Conservation (phyloP, 306 rosid species). For the Nissolia schottii region DNA sequence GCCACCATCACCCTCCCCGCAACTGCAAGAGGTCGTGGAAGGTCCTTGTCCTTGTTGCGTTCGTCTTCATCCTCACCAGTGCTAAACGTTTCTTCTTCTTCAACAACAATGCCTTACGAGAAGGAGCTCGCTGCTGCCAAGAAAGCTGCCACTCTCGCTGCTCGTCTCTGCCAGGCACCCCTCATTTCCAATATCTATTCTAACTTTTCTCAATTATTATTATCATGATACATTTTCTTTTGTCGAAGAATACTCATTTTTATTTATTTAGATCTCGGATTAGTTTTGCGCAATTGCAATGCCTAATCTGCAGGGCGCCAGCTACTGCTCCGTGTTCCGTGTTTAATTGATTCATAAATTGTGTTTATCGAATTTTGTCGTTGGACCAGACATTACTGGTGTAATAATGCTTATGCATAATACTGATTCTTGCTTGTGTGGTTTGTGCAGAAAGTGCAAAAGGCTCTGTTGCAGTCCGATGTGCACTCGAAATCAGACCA, state of each 20-base stretch:
- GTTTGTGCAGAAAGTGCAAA: slow-evolving; percentile 77
- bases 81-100: slow-evolving; percentile 37
- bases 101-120: slow-evolving; percentile 82
- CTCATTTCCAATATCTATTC: background rate
- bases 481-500: slow-evolving; percentile 88
- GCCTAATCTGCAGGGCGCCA: background rate
- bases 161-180: slow-evolving; percentile 82
- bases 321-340: background rate
- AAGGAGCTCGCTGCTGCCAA: slow-evolving; percentile 89
- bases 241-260: background rate
- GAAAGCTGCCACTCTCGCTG: slow-evolving; percentile 84
- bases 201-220: background rate
- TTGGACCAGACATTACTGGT: background rate
- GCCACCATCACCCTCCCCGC: background rate
- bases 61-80: slow-evolving; percentile 11
- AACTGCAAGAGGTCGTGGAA: background rate
- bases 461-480: slow-evolving; percentile 74
- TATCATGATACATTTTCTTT: background rate
- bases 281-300: background rate
- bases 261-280: background rate
- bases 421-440: slow-evolving; percentile 12
- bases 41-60: slow-evolving; percentile 1
- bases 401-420: too few relatives aligned
- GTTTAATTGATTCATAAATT: too few relatives aligned
- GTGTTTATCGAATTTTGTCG: background rate